Percentiles rank a stretch among this genome's conserved stretches.
These are phyloP conservation scores for Neurospora africana DNA, from an alignment of 495 filamentous ascomycete species.

Conservation along the genomic window DNA sequence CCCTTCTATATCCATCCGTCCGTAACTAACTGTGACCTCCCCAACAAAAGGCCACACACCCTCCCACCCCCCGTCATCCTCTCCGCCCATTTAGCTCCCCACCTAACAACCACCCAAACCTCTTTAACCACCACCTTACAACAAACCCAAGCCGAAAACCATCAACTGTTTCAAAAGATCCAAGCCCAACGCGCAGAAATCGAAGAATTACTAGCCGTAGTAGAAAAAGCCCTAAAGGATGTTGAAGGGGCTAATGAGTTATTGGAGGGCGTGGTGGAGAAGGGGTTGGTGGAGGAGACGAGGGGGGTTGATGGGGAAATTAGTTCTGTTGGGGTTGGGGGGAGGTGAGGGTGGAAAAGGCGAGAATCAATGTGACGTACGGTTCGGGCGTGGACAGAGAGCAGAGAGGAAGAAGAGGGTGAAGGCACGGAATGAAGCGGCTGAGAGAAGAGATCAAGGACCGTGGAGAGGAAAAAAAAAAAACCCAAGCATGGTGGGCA, in stretches of 20 bases:
- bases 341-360: neutral
- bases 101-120: constrained; percentile 49
- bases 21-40: no score
- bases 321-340: constrained; percentile 9
- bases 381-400: neutral
- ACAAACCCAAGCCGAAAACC: constrained; percentile 54
- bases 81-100: constrained; percentile 59
- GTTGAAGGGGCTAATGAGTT: constrained; percentile 52
- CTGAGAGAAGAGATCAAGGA: neutral
- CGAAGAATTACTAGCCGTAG: constrained; percentile 48
- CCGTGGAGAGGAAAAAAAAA: neutral
- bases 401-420: neutral
- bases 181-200: constrained; percentile 64
- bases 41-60: constrained; percentile 51
- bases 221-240: constrained; percentile 61
- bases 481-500: neutral
- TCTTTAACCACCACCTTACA: constrained; percentile 52
- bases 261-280: constrained; percentile 34
- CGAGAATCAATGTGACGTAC: neutral
- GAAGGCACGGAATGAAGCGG: constrained; percentile 1
- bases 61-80: constrained; percentile 59
- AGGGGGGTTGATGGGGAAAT: constrained; percentile 38
- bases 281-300: constrained; percentile 33
- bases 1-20: neutral
- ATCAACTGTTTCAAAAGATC: constrained; percentile 48